Percentiles rank a stretch among this genome's conserved stretches.
These are phyloP conservation scores for Mucor irregularis DNA, from an alignment of 371 early-diverging fungal species.

Conservation along the genomic window DNA sequence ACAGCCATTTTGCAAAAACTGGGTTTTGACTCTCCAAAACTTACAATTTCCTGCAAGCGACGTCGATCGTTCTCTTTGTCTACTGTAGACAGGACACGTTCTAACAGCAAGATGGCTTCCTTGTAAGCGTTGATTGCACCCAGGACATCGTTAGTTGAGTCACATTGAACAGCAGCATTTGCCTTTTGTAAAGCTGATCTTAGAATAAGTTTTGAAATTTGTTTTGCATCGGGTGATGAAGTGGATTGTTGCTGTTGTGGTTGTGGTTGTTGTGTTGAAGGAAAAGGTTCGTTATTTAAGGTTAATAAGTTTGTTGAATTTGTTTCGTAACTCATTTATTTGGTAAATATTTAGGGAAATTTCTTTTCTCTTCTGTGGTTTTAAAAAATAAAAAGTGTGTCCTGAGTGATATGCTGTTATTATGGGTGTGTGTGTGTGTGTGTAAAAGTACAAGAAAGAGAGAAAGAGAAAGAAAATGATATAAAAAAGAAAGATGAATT, in stretches of 20 bases:
- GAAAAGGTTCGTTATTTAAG: constrained; percentile 8
- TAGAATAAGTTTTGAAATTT: constrained; percentile 41
- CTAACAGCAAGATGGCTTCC: constrained; percentile 44
- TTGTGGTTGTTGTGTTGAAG: constrained; percentile 3
- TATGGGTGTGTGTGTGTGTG: background rate
- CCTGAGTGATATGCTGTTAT: too few relatives aligned
- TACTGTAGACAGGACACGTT: constrained; percentile 38
- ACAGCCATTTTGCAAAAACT: background rate
- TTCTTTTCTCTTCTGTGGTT: too few relatives aligned
- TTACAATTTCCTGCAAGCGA: constrained; percentile 49
- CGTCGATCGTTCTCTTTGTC: constrained; percentile 42
- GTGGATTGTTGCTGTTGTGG: background rate
- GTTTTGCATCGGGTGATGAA: constrained; percentile 22
- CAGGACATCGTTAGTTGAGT: constrained; percentile 42
- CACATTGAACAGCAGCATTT: constrained; percentile 47
- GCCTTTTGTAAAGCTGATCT: constrained; percentile 50
- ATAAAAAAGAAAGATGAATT: background rate
- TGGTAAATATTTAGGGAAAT: background rate
- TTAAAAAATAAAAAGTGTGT: too few relatives aligned
- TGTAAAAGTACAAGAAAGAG: background rate
- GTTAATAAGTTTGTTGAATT: background rate
- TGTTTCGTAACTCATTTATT: constrained; percentile 16
- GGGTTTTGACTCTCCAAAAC: constrained; percentile 1
- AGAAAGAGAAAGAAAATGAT: background rate
- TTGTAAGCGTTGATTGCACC: constrained; percentile 50